Base-by-base conservation (phyloP, 2,329 filamentous ascomycete genomes). In the Fusarium sp. region DNA sequence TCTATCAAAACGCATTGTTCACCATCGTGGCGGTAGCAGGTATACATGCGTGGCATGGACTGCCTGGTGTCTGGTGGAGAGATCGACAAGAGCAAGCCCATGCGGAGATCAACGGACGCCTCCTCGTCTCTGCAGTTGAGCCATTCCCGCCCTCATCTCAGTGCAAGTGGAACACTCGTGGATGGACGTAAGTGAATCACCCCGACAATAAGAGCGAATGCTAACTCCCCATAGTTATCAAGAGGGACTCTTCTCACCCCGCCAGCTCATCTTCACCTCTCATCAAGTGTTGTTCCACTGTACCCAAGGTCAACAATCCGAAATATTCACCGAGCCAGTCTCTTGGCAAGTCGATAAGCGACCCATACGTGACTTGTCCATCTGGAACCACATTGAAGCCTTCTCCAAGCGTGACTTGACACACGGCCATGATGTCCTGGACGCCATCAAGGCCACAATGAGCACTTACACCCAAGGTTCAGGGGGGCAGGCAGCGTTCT, bases 1-100 rank as follows among this genome's bases (percentile, higher is more conserved):
- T 69, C 13, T 62, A 63, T 33, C 24, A 50, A 24, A 13, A 52
- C 2, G 67, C 63, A 8, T n/a, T 20, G 2, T 57, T 69, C 22
- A 62, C 57, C 16, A 65, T 69, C 16, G 16, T 69, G 2, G 67
- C 67, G 4, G 67, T 57, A 50, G 57, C 63, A 2, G 48, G 67
- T 1, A 24, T 18, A 35, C 29, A 41, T 9, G 57, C 52, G 8
- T 66, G 56, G 11, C 62, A 62, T n/a, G 67, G 57, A 14, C 20
- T 69, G 10, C 62, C 63, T 27, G 45, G 45, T 27, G 45, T 50
- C 45, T 27, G 8, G 14, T 3, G 6, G 16, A 50, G 22, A 50
- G 8, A 27, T 27, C 45, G 45, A 50, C 22, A 2, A 18, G 45
- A 3, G 16, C 45, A 58, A 16, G 22, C 56, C 2, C 13, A 29